Base-by-base conservation (phyloP, 1,139 yeast species). In the Debaryomycetaceae sp. region DNA sequence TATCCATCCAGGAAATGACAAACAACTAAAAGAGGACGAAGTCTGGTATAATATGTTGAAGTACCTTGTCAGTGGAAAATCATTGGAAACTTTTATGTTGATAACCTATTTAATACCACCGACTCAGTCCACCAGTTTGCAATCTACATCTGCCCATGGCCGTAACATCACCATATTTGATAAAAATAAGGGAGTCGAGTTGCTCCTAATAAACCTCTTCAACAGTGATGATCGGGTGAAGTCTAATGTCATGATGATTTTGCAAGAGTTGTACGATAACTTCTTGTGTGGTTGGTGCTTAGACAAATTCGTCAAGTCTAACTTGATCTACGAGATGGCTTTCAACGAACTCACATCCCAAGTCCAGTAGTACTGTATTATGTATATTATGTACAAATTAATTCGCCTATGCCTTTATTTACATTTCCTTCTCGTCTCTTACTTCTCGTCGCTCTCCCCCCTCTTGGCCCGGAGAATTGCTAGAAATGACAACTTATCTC, bases 241-340 rank as follows among this genome's bases (percentile, higher is more conserved):
- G 48, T 56, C 67, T 17, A 70, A 68, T 43, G 56, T 72, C 13
- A 59, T 70, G 11, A 67, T 69, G 73, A 72, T 72, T 22, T 50
- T 72, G 39, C 75, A 71, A 47, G 77, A 72, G 49, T 54, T 72
- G 33, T 72, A 65, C 42, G 77, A 72, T 40, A 70, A 70, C 54
- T 67, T 63, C 41, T 52, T 72, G 19, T 71, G 77, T 50, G 75
- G 76, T 4, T 72, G 77, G 78, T 72, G 77, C 50, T 56, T 72
- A 37, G 59, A 58, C 26, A 64, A 61, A 37, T 70, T 61, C 43
- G 51, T 72, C 39, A 61, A 62, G 48, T 59, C 70, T 16, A 72
- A 72, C 45, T 45, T 61, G 51, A 61, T 71, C 37, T 72, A 72
- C 46, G 73, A 70, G 44, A 52, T 71, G 46, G 77, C 77, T 1